Evolutionary conservation across 2,329 filamentous ascomycete genomes (phyloP).

Genomic region (Clarireedia hainanense): DNA sequence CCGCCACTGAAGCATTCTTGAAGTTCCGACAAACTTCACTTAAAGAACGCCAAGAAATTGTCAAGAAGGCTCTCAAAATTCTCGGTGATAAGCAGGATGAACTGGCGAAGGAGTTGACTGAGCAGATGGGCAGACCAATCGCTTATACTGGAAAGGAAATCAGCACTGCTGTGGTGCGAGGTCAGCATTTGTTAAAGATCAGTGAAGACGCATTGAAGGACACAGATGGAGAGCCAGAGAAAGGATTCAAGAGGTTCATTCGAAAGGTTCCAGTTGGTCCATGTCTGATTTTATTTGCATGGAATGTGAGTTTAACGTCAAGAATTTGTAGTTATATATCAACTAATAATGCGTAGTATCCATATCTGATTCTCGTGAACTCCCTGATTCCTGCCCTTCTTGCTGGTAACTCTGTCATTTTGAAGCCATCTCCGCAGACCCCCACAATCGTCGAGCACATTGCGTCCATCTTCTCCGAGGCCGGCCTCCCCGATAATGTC

Average conservation of each 20-base stretch:
- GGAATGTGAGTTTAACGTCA: constrained; percentile 64
- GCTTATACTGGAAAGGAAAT: constrained; percentile 79
- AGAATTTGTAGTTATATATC: not conserved
- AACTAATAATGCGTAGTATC: constrained; percentile 54
- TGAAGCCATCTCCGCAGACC: constrained; percentile 93
- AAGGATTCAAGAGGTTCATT: constrained; percentile 86
- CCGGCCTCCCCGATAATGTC: constrained; percentile 74
- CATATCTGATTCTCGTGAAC: constrained; percentile 89
- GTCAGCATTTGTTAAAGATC: constrained; percentile 79
- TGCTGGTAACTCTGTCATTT: constrained; percentile 80
- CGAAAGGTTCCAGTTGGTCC: constrained; percentile 82
- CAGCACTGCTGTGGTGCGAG: constrained; percentile 74
- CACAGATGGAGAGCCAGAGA: constrained; percentile 73
- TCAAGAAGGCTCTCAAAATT: constrained; percentile 69
- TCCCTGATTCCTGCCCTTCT: constrained; percentile 87
- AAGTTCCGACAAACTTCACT: constrained; percentile 70
- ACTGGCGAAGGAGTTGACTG: constrained; percentile 75
- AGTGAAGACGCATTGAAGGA: constrained; percentile 71
- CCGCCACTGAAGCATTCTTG: constrained; percentile 67
- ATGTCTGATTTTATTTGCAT: constrained; percentile 83
- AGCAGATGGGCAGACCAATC: constrained; percentile 93
- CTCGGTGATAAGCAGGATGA: constrained; percentile 67
- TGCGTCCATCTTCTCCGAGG: constrained; percentile 65
- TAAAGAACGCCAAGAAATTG: constrained; percentile 67
- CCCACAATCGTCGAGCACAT: constrained; percentile 86